phyloP scores from a whole-genome alignment of 1,139 yeast species.

The Debaryomyces sp. region DNA sequence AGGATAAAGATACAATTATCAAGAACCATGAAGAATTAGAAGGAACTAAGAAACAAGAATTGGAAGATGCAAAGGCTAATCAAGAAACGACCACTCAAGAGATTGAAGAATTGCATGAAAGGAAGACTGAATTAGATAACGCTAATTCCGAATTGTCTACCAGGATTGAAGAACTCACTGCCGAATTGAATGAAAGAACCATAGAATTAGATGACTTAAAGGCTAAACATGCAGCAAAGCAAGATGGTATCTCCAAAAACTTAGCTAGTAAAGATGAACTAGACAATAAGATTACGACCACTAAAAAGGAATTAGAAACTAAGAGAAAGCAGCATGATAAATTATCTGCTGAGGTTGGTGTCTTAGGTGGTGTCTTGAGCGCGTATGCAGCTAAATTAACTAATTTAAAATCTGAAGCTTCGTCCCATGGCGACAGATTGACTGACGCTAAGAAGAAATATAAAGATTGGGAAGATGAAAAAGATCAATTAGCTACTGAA shows the following conservation, averaged over 20 bases:
- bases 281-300: conserved; percentile 35
- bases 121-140: conserved; percentile 44
- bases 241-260: conserved; percentile 38
- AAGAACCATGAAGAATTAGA: conserved; percentile 51
- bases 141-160: conserved; percentile 46
- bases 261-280: conserved; percentile 44
- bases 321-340: conserved; percentile 40
- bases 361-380: conserved; percentile 43
- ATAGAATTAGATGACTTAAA: conserved; percentile 44
- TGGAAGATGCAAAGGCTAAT: conserved; percentile 48
- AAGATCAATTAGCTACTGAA: conserved; percentile 40
- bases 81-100: conserved; percentile 51
- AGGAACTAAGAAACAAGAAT: conserved; percentile 51
- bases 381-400: conserved; percentile 49
- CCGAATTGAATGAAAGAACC: conserved; percentile 42
- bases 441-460: conserved; percentile 45
- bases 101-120: conserved; percentile 47
- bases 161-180: conserved; percentile 45
- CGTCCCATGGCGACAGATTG: conserved; percentile 38
- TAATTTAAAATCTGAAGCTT: conserved; percentile 43
- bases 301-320: conserved; percentile 37
- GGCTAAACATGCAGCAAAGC: conserved; percentile 43
- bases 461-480: conserved; percentile 48
- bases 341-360: conserved; percentile 48
- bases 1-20: conserved; percentile 46